phyloP scores from a whole-genome alignment of 176 grass and related monocot species.

The Canna indica region DNA sequence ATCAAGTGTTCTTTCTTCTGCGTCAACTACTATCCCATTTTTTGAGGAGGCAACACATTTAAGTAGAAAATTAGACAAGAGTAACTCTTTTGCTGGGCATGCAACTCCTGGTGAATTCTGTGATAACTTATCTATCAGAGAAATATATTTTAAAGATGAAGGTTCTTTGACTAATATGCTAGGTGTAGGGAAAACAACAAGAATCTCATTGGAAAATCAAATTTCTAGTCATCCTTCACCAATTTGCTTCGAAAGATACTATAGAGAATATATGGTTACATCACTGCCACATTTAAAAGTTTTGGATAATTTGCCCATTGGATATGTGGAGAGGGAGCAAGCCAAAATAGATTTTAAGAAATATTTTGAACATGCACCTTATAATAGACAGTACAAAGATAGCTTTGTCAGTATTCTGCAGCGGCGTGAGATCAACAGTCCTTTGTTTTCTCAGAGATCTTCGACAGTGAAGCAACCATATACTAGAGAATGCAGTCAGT shows the following conservation, averaged over 20 bases:
- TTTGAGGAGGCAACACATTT: neutral
- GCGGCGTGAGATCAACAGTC: constrained; percentile 1
- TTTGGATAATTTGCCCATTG: constrained; percentile 21
- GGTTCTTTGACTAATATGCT: neutral
- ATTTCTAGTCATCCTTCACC: constrained; percentile 17
- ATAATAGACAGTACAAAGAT: constrained; percentile 12
- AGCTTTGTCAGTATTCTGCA: constrained; percentile 7
- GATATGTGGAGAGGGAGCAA: constrained; percentile 11
- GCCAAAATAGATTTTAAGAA: constrained; percentile 11
- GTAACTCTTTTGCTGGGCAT: constrained; percentile 1
- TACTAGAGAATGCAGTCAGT: constrained; percentile 18
- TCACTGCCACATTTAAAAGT: constrained; percentile 17
- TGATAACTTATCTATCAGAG: neutral
- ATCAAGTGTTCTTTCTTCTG: constrained; percentile 1
- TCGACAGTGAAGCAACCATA: constrained; percentile 2
- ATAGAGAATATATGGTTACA: constrained; percentile 17
- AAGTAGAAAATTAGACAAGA: neutral
- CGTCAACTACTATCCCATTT: neutral
- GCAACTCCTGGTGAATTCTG: neutral
- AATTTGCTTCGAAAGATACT: constrained; percentile 23
- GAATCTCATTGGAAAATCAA: constrained; percentile 6
- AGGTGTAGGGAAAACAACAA: neutral
- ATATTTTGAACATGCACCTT: constrained; percentile 9
- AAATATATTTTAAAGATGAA: neutral
- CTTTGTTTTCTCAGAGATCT: neutral